Evolutionary conservation across 139 green algal species (phyloP).

Genomic region (Coelastrella sp.): DNA sequence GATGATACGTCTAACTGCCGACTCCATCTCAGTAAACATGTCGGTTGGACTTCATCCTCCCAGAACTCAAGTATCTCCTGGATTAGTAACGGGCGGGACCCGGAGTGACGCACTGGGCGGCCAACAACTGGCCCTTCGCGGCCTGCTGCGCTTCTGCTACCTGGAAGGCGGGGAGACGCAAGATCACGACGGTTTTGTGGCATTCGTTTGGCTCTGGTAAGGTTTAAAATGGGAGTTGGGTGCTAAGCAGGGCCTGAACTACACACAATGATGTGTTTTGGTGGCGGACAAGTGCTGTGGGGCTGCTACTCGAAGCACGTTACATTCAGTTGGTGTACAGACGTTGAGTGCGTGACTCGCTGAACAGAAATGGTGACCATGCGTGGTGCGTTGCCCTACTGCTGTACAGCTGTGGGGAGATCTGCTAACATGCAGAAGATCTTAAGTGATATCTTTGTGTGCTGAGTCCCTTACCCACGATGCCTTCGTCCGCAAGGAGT

Average conservation of each 20-base stretch:
- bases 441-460: not conserved
- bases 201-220: too few species aligned
- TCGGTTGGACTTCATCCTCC: not conserved
- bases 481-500: conserved; percentile 47
- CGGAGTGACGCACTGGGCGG: conserved; percentile 43
- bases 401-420: too few species aligned
- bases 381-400: too few species aligned
- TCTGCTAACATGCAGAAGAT: not conserved
- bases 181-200: too few species aligned
- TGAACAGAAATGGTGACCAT: too few species aligned
- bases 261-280: too few species aligned
- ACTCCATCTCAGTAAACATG: conserved; percentile 49
- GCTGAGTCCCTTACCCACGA: conserved; percentile 41
- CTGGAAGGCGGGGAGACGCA: not conserved
- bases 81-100: conserved; percentile 50
- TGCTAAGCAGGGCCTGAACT: too few species aligned
- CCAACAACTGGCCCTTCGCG: conserved; percentile 55
- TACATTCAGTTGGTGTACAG: too few species aligned
- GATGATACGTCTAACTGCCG: conserved; percentile 9
- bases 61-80: not conserved
- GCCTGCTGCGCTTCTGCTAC: conserved; percentile 42
- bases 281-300: too few species aligned
- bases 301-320: too few species aligned
- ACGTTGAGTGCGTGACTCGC: too few species aligned
- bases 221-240: too few species aligned